phyloP scores from a whole-genome alignment of 2,329 filamentous ascomycete genomes.

The Arthroderma sp. region DNA sequence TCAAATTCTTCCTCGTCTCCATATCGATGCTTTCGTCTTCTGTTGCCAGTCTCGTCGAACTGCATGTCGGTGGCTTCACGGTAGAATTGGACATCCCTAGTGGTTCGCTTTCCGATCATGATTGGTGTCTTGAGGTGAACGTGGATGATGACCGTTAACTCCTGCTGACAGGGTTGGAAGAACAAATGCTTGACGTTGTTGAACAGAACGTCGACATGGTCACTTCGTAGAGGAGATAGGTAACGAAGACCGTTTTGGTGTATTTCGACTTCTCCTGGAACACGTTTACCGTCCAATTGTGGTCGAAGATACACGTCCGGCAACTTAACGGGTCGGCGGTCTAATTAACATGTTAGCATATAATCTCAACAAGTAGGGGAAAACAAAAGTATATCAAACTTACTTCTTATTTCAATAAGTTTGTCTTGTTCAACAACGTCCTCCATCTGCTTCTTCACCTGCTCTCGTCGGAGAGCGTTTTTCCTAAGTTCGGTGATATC shows the following conservation, averaged over 20 bases:
- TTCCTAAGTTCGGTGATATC: constrained; percentile 96
- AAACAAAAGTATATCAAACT: constrained; percentile 23
- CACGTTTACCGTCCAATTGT: constrained; percentile 89
- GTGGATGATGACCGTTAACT: constrained; percentile 95
- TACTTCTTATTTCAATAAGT: constrained; percentile 83
- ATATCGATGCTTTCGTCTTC: constrained; percentile 93
- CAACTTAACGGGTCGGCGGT: constrained; percentile 77
- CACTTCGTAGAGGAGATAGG: constrained; percentile 64
- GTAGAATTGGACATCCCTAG: constrained; percentile 97
- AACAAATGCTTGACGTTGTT: constrained; percentile 98
- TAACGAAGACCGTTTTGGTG: constrained; percentile 99
- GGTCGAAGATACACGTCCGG: constrained; percentile 94
- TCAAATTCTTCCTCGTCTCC: constrained; percentile 98
- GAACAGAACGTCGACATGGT: constrained; percentile 89
- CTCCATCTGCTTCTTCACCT: constrained; percentile 99
- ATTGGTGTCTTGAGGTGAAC: constrained; percentile 97
- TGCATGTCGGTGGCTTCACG: constrained; percentile 96
- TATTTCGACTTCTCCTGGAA: constrained; percentile 90
- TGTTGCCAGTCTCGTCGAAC: constrained; percentile 96
- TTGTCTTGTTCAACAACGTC: constrained; percentile 99
- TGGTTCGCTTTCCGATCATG: constrained; percentile 97
- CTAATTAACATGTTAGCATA: constrained; percentile 41
- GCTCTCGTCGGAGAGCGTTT: constrained; percentile 78
- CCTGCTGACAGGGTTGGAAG: constrained; percentile 94
- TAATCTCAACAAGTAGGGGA: not conserved